Evolutionary conservation across 441 rosid genomes (phyloP), one percentile per base, ranked within the genome.

Genomic region (Bocquillonia castaneifolia): DNA sequence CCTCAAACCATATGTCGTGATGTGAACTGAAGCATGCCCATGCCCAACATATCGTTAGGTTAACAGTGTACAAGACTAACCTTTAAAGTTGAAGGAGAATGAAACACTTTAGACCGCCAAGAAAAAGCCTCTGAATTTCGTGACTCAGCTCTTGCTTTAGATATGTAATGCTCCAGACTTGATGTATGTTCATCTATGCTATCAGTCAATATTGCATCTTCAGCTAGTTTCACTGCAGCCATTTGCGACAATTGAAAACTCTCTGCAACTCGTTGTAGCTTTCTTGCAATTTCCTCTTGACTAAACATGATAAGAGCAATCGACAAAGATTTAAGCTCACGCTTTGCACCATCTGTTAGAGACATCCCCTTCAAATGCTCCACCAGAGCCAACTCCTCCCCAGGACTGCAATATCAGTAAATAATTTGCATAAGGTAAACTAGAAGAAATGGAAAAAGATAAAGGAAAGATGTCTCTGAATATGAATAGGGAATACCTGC

Each of bases 291-390:
- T 70, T 84, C 89, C 60, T 74, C 88, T 56, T 83, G 79, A n/a
- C 92, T 86, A 58, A 91, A 85, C 83, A 86, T 89, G 69, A 88
- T 77, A 62, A 93, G 86, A 72, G 87, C 81, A 77, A 80, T 75
- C 79, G 90, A 71, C 74, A 93, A 78, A 37, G 96, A 93, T 69
- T 76, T 84, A 10, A 93, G 88, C 82, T 93, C 97, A 12, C 68
- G 61, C 80, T 80, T 87, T 59, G 93, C 88, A 68, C 93, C 91
- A 40, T 73, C 82, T 12, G 87, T 77, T 64, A 84, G 79, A 51
- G 85, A 82, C 96, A 91, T 88, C 73, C 90, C 90, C 73, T 87
- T 91, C 83, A 93, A 78, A 83, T 93, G 99, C 54, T 93, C 97
- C 59, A 91, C 93, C 31, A 93, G 83, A 36, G 96, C 96, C 79